Evolutionary conservation across 768 basidiomycete genomes (phyloP).

Genomic region (Russula sp.): DNA sequence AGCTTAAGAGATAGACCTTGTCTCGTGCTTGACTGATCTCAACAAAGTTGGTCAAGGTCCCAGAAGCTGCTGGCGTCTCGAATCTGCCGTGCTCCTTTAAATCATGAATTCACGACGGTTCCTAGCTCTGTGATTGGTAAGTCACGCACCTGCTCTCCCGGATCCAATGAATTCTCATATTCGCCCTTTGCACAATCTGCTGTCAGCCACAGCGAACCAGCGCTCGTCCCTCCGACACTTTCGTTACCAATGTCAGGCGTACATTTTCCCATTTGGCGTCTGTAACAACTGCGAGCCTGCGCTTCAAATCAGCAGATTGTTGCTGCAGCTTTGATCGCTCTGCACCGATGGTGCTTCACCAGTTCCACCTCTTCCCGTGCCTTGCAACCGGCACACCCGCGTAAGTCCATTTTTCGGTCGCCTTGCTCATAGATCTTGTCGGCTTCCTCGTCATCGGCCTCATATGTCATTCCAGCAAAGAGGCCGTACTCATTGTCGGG

Average conservation of each 20-base stretch:
- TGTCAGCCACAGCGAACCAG: slow-evolving; percentile 88
- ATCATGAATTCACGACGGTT: slow-evolving; percentile 10
- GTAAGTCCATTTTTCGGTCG: slow-evolving; percentile 83
- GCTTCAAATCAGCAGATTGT: slow-evolving; percentile 93
- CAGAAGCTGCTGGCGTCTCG: slow-evolving; percentile 74
- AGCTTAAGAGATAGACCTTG: slow-evolving; percentile 85
- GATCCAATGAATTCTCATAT: slow-evolving; percentile 72
- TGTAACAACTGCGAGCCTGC: slow-evolving; percentile 80
- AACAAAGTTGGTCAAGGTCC: slow-evolving; percentile 85
- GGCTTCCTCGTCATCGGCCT: slow-evolving; percentile 96
- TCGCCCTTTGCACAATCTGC: slow-evolving; percentile 67
- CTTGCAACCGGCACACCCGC: slow-evolving; percentile 74
- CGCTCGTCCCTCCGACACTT: slow-evolving; percentile 82
- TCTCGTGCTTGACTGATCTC: slow-evolving; percentile 97
- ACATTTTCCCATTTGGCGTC: slow-evolving; percentile 93
- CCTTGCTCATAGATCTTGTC: slow-evolving; percentile 93
- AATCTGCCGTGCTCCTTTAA: slow-evolving; percentile 54
- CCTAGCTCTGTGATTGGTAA: neutral
- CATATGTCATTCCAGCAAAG: slow-evolving; percentile 93
- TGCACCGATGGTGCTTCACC: slow-evolving; percentile 51
- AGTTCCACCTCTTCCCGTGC: slow-evolving; percentile 66
- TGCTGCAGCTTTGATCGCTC: slow-evolving; percentile 86
- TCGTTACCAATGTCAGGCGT: slow-evolving; percentile 89
- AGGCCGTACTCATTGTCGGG: slow-evolving; percentile 96
- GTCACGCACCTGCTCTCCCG: slow-evolving; percentile 65